phyloP scores from a whole-genome alignment of 2,329 filamentous ascomycete genomes.

The Fusarium burgessii region DNA sequence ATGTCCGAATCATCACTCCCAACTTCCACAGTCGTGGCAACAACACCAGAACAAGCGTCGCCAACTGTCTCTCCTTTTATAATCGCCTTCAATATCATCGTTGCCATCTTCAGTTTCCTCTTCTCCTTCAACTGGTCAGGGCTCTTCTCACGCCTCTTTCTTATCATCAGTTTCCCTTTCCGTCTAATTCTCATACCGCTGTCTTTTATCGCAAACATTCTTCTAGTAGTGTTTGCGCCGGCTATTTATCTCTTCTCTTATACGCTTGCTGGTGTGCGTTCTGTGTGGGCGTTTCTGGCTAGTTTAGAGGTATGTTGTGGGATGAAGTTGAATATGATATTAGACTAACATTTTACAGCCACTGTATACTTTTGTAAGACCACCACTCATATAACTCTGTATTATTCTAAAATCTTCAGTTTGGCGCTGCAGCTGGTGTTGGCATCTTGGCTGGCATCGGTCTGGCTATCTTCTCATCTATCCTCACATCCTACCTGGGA shows the following conservation, averaged over 20 bases:
- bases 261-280: constrained; percentile 37
- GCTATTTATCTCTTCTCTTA: constrained; percentile 51
- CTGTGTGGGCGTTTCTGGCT: constrained; percentile 46
- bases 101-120: constrained; percentile 44
- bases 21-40: constrained; percentile 28
- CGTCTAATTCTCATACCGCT: constrained; percentile 49
- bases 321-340: not conserved
- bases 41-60: constrained; percentile 15
- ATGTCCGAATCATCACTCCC: constrained; percentile 32
- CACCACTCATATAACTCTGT: fast-evolving
- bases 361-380: constrained; percentile 58
- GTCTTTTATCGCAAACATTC: constrained; percentile 42
- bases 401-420: constrained; percentile 46
- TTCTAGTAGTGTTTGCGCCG: constrained; percentile 54
- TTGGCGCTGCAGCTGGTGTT: constrained; percentile 75
- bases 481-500: constrained; percentile 65
- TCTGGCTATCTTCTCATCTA: constrained; percentile 67
- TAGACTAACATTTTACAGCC: constrained; percentile 48
- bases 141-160: constrained; percentile 40
- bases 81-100: constrained; percentile 44
- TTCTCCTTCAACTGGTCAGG: constrained; percentile 47
- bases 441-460: constrained; percentile 73
- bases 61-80: constrained; percentile 36
- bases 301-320: constrained; percentile 52
- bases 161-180: constrained; percentile 48